phyloP scores from a whole-genome alignment of 805 yeast genomes.

The Yamadazyma ubonensis region DNA sequence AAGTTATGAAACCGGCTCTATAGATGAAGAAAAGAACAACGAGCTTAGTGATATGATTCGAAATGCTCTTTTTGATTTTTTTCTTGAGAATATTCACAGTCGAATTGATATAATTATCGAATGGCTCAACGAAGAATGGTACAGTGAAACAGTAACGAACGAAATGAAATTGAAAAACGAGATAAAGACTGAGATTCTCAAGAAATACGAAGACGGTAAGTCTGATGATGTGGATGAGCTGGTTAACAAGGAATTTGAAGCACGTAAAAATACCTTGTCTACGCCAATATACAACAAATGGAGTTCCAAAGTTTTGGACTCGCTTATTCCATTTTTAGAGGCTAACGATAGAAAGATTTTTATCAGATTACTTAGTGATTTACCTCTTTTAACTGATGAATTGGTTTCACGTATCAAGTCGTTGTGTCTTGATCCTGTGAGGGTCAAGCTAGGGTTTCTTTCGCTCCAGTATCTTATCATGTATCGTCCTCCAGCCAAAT shows the following conservation, averaged over 20 bases:
- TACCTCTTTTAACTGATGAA: conserved; percentile 69
- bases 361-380: conserved; percentile 79
- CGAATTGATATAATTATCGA: conserved; percentile 75
- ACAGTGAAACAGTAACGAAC: conserved; percentile 49
- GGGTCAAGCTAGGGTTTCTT: conserved; percentile 77
- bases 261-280: conserved; percentile 15
- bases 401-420: conserved; percentile 67
- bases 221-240: conserved; percentile 21
- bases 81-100: conserved; percentile 67
- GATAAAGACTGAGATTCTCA: conserved; percentile 19
- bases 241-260: conserved; percentile 19
- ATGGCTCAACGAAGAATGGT: conserved; percentile 97
- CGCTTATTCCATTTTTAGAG: conserved; percentile 81
- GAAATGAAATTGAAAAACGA: conserved; percentile 27
- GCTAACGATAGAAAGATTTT: conserved; percentile 75
- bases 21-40: conserved; percentile 26
- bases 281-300: conserved; percentile 63
- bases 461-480: conserved; percentile 78
- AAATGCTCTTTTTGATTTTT: conserved; percentile 67
- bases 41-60: conserved; percentile 63
- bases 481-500: conserved; percentile 85
- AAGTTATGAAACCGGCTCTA: conserved; percentile 13
- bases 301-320: conserved; percentile 70
- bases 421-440: conserved; percentile 80
- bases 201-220: conserved; percentile 19